These are phyloP conservation scores for Xerocomellus chrysenteron DNA, from an alignment of 768 basidiomycete genomes.

Conservation along the genomic window DNA sequence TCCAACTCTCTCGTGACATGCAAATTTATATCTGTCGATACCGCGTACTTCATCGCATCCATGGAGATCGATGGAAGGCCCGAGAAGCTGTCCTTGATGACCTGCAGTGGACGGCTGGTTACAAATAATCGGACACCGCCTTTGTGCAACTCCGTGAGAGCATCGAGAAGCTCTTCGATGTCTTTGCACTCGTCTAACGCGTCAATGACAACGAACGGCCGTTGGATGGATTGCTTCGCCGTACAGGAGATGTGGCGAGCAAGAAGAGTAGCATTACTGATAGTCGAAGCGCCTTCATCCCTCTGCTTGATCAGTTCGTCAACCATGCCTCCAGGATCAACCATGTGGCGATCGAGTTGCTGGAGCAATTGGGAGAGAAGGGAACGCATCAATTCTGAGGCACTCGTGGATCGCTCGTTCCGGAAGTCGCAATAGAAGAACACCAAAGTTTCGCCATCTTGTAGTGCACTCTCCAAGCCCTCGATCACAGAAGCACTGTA, in stretches of 20 bases:
- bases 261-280: not conserved
- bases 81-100: conserved; percentile 4
- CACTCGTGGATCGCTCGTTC: conserved; percentile 5
- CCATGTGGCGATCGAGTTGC: not conserved
- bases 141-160: not conserved
- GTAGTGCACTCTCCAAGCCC: not conserved
- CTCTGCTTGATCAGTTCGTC: not conserved
- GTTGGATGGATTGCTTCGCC: not conserved
- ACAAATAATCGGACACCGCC: conserved; percentile 4
- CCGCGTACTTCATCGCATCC: not conserved
- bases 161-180: not conserved
- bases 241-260: not conserved
- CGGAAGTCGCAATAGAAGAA: conserved; percentile 20
- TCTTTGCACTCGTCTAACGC: conserved; percentile 19
- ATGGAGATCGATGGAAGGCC: conserved; percentile 2
- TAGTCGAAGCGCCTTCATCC: not conserved
- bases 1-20: conserved; percentile 6
- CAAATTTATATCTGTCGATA: conserved; percentile 1
- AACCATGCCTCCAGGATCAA: not conserved
- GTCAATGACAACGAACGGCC: conserved; percentile 10
- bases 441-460: not conserved
- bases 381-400: conserved; percentile 9
- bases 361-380: conserved; percentile 10
- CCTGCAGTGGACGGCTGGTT: conserved; percentile 8
- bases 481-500: conserved; percentile 9